phyloP scores from a whole-genome alignment of 2,329 filamentous ascomycete genomes.

The Spiromastix sp. region DNA sequence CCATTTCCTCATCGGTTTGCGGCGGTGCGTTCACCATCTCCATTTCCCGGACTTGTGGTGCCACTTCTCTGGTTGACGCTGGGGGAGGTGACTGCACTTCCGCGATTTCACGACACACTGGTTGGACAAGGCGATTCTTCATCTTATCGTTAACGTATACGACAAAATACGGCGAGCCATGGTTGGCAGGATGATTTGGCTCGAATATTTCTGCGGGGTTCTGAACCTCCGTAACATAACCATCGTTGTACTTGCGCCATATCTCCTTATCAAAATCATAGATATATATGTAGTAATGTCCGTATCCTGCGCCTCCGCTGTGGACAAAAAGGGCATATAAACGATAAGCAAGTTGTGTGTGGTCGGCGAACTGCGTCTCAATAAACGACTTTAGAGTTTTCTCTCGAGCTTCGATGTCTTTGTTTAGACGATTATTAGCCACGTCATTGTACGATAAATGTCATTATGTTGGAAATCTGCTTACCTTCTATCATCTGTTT shows the following conservation, averaged over 20 bases:
- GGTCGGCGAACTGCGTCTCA: conserved; percentile 50
- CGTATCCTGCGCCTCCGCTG: conserved; percentile 54
- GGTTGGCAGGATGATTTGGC: conserved; percentile 48
- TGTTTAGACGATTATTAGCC: neutral
- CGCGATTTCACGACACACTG: conserved; percentile 41
- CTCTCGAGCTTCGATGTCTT: conserved; percentile 31
- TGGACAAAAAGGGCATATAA: conserved; percentile 93
- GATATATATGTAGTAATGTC: conserved; percentile 97
- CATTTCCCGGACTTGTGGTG: conserved; percentile 1
- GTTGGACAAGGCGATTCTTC: conserved; percentile 49
- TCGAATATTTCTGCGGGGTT: conserved; percentile 60
- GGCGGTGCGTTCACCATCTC: neutral
- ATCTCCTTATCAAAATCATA: conserved; percentile 70
- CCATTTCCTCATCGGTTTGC: conserved; percentile 1
- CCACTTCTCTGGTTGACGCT: neutral
- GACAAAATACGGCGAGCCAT: conserved; percentile 71
- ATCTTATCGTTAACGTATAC: conserved; percentile 67
- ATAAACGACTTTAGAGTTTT: conserved; percentile 39
- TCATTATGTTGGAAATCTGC: conserved; percentile 6
- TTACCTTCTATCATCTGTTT: conserved; percentile 38
- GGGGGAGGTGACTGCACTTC: neutral
- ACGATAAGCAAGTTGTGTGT: conserved; percentile 60
- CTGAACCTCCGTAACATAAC: conserved; percentile 58
- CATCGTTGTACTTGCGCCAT: conserved; percentile 95
- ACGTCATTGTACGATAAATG: neutral